These are phyloP conservation scores for Echites panduratus DNA, from an alignment of 257 asterid genomes.

Conservation along the genomic window DNA sequence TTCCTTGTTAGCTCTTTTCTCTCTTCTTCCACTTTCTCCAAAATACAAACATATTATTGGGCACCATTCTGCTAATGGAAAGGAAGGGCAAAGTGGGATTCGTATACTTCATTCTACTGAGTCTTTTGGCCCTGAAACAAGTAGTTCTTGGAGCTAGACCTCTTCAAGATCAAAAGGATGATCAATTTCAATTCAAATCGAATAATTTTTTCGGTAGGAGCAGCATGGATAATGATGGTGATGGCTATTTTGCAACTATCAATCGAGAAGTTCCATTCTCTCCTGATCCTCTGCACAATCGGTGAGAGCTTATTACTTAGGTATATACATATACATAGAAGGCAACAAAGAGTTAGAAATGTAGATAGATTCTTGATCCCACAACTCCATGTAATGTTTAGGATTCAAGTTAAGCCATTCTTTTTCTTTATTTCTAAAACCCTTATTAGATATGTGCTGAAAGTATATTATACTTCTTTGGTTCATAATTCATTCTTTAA, in stretches of 20 bases:
- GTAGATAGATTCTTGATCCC: background rate
- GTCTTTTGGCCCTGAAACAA: constrained; percentile 13
- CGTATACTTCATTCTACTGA: constrained; percentile 17
- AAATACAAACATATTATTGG: no score
- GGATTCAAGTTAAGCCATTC: no score
- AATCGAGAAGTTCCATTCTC: constrained; percentile 39
- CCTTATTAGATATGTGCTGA: no score
- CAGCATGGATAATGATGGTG: background rate
- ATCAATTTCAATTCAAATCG: background rate
- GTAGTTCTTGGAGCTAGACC: constrained; percentile 27
- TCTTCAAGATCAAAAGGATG: constrained; percentile 11
- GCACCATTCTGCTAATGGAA: constrained; percentile 4
- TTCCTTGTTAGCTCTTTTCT: background rate
- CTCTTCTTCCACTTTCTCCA: background rate
- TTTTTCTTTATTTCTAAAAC: no score
- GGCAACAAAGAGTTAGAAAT: background rate
- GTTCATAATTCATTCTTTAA: no score
- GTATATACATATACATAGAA: background rate
- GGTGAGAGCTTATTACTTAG: background rate
- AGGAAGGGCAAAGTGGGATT: constrained; percentile 11
- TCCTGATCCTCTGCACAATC: constrained; percentile 44
- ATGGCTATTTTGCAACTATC: constrained; percentile 26
- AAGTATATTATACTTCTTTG: no score
- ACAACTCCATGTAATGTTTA: no score
- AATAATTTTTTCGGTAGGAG: background rate